Conservation (phyloP, 805 yeast genomes). For the Metschnikowia matae region DNA sequence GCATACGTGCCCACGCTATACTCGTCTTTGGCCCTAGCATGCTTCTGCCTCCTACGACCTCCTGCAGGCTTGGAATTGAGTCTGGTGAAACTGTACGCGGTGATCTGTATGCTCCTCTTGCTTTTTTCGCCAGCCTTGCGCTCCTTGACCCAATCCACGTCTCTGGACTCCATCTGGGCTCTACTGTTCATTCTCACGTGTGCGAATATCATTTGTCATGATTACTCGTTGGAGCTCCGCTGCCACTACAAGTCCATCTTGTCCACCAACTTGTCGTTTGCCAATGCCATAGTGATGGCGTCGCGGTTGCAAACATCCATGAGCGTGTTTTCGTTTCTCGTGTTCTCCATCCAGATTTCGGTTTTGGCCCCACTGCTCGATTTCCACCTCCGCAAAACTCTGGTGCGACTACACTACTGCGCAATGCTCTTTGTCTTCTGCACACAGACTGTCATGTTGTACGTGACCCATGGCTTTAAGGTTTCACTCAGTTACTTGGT, state of each 20-base stretch:
- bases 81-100: slow-evolving; percentile 45
- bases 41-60: slow-evolving; percentile 2
- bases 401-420: slow-evolving; percentile 19
- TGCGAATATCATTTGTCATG: slow-evolving; percentile 62
- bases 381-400: slow-evolving; percentile 48
- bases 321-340: slow-evolving; percentile 78
- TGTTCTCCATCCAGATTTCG: slow-evolving; percentile 65
- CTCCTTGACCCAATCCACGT: slow-evolving; percentile 81
- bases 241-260: slow-evolving; percentile 47
- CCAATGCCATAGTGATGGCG: slow-evolving; percentile 85
- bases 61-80: slow-evolving; percentile 6
- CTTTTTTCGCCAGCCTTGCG: slow-evolving; percentile 86
- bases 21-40: slow-evolving; percentile 11
- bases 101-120: slow-evolving; percentile 66
- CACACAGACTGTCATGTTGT: slow-evolving; percentile 27
- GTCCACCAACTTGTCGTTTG: slow-evolving; percentile 76
- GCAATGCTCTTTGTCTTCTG: slow-evolving; percentile 24
- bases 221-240: slow-evolving; percentile 55
- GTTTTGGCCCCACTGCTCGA: slow-evolving; percentile 72
- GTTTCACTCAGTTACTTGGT: slow-evolving; percentile 51
- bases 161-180: slow-evolving; percentile 95
- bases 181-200: slow-evolving; percentile 74
- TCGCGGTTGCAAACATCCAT: slow-evolving; percentile 75
- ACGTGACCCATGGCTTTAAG: slow-evolving; percentile 15
- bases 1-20: slow-evolving; percentile 42